phyloP scores from a whole-genome alignment of 768 basidiomycete species.

The Brasilioporus rufonigricans region DNA sequence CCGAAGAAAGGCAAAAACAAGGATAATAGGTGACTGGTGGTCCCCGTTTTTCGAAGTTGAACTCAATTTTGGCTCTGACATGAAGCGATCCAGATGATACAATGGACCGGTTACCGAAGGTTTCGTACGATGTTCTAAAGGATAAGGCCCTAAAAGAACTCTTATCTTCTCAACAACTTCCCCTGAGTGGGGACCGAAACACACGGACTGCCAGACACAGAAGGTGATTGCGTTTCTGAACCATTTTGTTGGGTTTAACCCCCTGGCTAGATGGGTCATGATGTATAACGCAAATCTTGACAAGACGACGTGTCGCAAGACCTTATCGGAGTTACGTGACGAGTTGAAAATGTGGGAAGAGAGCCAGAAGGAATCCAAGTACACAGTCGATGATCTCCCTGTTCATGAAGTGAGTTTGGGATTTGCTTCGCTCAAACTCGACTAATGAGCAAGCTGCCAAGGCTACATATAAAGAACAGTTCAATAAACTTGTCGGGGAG shows the following conservation, averaged over 20 bases:
- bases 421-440: not conserved
- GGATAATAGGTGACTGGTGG: constrained; percentile 24
- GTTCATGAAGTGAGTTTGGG: constrained; percentile 38
- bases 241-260: not conserved
- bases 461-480: constrained; percentile 32
- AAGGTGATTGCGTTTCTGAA: constrained; percentile 37
- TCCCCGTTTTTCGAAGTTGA: not conserved
- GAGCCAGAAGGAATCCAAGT: constrained; percentile 36
- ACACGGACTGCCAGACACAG: constrained; percentile 56
- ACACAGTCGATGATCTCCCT: constrained; percentile 36
- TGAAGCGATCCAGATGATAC: constrained; percentile 33
- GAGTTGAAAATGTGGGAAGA: constrained; percentile 64
- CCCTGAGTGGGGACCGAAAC: constrained; percentile 50
- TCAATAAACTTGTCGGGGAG: constrained; percentile 33
- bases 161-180: constrained; percentile 48
- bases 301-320: constrained; percentile 47
- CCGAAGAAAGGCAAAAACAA: constrained; percentile 43
- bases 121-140: constrained; percentile 62
- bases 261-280: constrained; percentile 57
- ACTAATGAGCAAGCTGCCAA: constrained; percentile 1
- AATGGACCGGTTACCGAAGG: constrained; percentile 54
- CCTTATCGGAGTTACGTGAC: constrained; percentile 42
- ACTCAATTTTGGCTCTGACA: constrained; percentile 20
- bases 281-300: constrained; percentile 72
- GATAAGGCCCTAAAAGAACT: constrained; percentile 59